phyloP scores from a whole-genome alignment of 23 red algal species.

The Gracilaria domingensis region DNA sequence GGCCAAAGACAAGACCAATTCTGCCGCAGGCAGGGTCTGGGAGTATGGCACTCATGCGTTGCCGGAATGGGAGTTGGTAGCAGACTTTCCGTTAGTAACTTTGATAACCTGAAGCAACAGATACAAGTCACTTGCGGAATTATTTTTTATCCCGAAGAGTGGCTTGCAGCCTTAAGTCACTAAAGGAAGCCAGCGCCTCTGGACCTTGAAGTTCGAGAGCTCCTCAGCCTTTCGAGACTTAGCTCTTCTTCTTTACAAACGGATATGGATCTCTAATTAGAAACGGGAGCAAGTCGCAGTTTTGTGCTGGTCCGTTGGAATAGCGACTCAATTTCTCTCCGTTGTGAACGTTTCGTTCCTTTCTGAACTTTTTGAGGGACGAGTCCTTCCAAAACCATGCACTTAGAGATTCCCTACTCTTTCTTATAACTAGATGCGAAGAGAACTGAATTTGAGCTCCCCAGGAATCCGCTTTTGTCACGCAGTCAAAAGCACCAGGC shows the following conservation, averaged over 20 bases:
- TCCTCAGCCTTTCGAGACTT: neutral
- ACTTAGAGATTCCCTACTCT: too few species aligned
- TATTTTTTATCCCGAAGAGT: neutral
- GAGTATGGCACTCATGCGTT: neutral
- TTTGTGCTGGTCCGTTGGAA: neutral
- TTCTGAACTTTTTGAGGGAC: neutral
- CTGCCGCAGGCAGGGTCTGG: neutral
- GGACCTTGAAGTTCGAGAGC: neutral
- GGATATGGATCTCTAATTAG: neutral
- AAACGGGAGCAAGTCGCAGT: neutral
- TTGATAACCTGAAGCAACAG: neutral
- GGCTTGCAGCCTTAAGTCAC: neutral
- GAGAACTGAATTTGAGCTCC: too few species aligned
- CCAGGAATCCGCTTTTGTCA: too few species aligned
- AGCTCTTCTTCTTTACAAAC: neutral
- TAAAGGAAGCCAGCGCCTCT: neutral
- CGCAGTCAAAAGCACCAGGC: too few species aligned
- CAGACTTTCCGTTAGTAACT: neutral
- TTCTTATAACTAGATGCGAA: too few species aligned
- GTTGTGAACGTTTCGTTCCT: neutral
- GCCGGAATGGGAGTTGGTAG: neutral
- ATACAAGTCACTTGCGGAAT: neutral
- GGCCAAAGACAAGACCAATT: slow-evolving; percentile 42
- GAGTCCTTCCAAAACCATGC: too few species aligned
- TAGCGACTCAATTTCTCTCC: neutral